Conservation (phyloP, 331 rosid genomes). For the Quercus lobata region DNA sequence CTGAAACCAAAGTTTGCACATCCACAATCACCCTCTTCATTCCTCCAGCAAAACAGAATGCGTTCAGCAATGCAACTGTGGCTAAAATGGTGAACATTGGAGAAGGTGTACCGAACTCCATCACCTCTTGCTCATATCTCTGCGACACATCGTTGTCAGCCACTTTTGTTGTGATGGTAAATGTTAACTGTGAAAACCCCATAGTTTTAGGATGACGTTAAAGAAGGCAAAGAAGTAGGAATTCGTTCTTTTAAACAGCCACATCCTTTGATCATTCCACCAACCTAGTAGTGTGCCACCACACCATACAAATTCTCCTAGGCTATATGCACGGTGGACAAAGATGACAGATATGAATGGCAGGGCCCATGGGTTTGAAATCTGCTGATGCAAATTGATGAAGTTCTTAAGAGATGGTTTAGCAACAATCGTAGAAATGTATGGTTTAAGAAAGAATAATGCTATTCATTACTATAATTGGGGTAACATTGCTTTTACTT, state of each 20-base stretch:
- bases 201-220: slow-evolving; percentile 5
- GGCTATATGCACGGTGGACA: slow-evolving; percentile 21
- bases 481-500: too few species aligned
- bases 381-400: slow-evolving; percentile 32
- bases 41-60: not conserved
- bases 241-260: slow-evolving; percentile 17
- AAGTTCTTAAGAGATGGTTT: slow-evolving; percentile 17
- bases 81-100: too few species aligned
- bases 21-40: not conserved
- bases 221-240: slow-evolving; percentile 20
- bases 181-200: not conserved
- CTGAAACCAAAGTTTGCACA: not conserved
- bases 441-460: not conserved
- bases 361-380: slow-evolving; percentile 62
- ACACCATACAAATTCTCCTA: slow-evolving; percentile 45
- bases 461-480: too few species aligned
- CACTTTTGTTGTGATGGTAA: not conserved
- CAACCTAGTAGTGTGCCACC: slow-evolving; percentile 62
- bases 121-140: too few species aligned
- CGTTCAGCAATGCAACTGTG: slow-evolving; percentile 1
- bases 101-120: too few species aligned
- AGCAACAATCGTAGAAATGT: slow-evolving; percentile 1
- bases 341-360: slow-evolving; percentile 51
- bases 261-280: slow-evolving; percentile 56
- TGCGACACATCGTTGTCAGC: not conserved